A percentile compares a stretch with the other conserved stretches of the same genome.
phyloP scores from a whole-genome alignment of 1,284 basidiomycete genomes.

The Lentinula novae-zelandiae region DNA sequence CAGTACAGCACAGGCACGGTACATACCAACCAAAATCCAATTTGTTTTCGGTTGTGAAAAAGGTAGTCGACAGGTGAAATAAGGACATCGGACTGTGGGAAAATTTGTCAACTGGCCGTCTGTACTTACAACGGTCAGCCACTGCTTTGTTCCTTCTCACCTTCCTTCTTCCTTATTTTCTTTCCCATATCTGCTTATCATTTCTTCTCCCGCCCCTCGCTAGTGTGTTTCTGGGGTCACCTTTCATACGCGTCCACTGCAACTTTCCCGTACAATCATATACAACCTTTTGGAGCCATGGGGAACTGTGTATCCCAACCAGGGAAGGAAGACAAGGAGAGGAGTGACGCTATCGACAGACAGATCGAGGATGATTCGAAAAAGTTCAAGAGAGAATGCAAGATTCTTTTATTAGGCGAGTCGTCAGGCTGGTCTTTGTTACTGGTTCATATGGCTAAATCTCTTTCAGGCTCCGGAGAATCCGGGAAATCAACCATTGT shows the following conservation, averaged over 20 bases:
- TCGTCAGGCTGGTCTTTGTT: constrained; percentile 18
- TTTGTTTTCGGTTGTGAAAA: neutral
- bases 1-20: neutral
- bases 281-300: constrained; percentile 2
- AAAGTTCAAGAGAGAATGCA: constrained; percentile 87
- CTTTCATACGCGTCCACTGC: neutral
- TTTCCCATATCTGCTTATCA: neutral
- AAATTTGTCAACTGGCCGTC: neutral
- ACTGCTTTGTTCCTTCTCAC: constrained; percentile 3
- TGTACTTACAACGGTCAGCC: neutral
- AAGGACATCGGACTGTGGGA: neutral
- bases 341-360: constrained; percentile 70
- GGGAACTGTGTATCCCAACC: constrained; percentile 11
- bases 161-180: neutral
- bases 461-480: constrained; percentile 49
- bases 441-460: constrained; percentile 3
- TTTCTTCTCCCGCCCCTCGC: neutral
- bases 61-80: neutral
- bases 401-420: constrained; percentile 88
- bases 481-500: constrained; percentile 96
- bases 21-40: too few species aligned
- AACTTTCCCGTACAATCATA: neutral
- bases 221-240: neutral
- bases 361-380: constrained; percentile 71
- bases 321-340: constrained; percentile 60